phyloP scores from a whole-genome alignment of 306 rosid species.

The Cicer pinnatifidum region DNA sequence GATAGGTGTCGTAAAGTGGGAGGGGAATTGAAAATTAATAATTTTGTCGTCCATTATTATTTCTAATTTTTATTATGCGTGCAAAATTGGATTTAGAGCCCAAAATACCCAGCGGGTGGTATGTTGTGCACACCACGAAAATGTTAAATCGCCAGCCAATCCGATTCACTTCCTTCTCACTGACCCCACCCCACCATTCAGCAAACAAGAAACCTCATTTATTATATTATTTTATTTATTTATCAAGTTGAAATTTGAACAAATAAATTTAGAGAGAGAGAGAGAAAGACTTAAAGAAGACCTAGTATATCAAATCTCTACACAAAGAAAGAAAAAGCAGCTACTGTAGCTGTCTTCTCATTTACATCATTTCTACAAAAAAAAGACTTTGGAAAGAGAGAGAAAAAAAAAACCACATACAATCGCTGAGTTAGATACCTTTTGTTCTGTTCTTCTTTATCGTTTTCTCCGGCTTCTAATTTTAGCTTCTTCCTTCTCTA shows the following conservation, averaged over 20 bases:
- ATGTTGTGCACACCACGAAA: slow-evolving; percentile 67
- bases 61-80: slow-evolving; percentile 6
- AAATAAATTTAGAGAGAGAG: slow-evolving; percentile 26
- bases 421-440: slow-evolving; percentile 41
- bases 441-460: slow-evolving; percentile 56
- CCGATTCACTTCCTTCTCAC: slow-evolving; percentile 39
- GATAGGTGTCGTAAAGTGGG: slow-evolving; percentile 35
- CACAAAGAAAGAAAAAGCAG: slow-evolving; percentile 55
- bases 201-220: slow-evolving; percentile 29
- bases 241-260: not conserved
- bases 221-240: not conserved
- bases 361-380: slow-evolving; percentile 34
- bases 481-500: slow-evolving; percentile 49
- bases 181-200: slow-evolving; percentile 54
- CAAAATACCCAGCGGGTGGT: not conserved
- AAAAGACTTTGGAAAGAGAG: slow-evolving; percentile 19
- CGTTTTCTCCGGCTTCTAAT: slow-evolving; percentile 61
- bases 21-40: slow-evolving; percentile 21
- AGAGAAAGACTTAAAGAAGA: slow-evolving; percentile 45
- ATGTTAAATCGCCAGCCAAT: slow-evolving; percentile 46
- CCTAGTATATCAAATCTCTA: slow-evolving; percentile 35
- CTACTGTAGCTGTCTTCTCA: slow-evolving; percentile 14
- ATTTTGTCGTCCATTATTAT: slow-evolving; percentile 18
- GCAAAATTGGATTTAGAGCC: slow-evolving; percentile 48
- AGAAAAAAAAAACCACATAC: slow-evolving; percentile 29